phyloP scores from a whole-genome alignment of 768 basidiomycete genomes.

The Suillus clintonianus region DNA sequence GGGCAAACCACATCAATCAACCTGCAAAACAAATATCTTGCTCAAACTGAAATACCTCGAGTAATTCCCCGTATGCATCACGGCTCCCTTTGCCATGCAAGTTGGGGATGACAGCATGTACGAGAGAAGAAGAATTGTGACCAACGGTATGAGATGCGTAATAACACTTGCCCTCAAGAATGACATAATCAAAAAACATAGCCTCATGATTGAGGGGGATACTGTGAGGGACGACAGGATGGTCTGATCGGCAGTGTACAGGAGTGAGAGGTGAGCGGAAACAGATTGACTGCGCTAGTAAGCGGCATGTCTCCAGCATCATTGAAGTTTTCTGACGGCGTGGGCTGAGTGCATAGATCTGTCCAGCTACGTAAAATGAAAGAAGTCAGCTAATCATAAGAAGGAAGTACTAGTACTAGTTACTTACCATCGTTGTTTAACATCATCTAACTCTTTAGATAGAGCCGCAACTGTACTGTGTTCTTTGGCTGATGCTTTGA shows the following conservation, averaged over 20 bases:
- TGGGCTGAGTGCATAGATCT: not conserved
- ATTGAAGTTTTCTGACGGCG: not conserved
- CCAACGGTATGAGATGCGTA: not conserved
- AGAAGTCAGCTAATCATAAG: not conserved
- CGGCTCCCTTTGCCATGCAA: not conserved
- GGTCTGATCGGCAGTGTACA: not conserved
- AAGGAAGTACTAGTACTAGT: no score
- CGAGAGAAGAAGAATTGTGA: not conserved
- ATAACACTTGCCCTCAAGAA: not conserved
- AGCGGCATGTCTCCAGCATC: not conserved
- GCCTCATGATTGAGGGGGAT: not conserved
- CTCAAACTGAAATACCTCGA: slow-evolving; percentile 6
- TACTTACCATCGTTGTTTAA: not conserved
- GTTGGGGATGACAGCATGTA: not conserved
- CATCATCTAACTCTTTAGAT: slow-evolving; percentile 2
- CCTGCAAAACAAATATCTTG: not conserved
- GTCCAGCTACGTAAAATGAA: not conserved
- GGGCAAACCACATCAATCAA: slow-evolving; percentile 3
- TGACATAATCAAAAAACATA: not conserved
- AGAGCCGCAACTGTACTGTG: not conserved
- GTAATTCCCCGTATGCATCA: not conserved
- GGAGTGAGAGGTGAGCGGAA: not conserved
- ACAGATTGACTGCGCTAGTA: not conserved
- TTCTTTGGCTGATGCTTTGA: slow-evolving; percentile 10
- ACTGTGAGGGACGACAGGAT: not conserved